phyloP scores from a whole-genome alignment of 129 eudicot species.

The Flaveria trinervia region DNA sequence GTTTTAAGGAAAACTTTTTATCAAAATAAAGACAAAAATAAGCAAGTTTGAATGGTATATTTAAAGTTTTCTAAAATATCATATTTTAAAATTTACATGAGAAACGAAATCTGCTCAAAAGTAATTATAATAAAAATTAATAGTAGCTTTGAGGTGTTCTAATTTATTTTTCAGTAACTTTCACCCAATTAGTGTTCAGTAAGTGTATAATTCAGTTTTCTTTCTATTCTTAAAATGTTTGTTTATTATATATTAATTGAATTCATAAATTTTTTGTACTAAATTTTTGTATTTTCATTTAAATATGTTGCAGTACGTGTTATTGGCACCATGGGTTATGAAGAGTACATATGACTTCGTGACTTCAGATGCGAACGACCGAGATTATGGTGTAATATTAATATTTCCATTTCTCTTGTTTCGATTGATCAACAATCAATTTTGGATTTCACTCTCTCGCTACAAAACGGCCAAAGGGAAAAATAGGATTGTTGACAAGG shows the following conservation, averaged over 20 bases:
- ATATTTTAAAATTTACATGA: too few relatives aligned
- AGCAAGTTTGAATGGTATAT: too few relatives aligned
- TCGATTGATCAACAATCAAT: slow-evolving; percentile 57
- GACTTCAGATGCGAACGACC: slow-evolving; percentile 29
- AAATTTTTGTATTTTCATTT: background rate
- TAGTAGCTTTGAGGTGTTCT: background rate
- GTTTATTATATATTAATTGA: background rate
- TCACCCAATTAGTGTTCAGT: too few relatives aligned
- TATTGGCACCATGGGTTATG: slow-evolving; percentile 56
- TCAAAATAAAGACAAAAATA: too few relatives aligned
- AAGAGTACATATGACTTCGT: slow-evolving; percentile 40
- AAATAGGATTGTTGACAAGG: slow-evolving; percentile 56
- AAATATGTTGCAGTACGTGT: slow-evolving; percentile 38
- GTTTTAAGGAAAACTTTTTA: too few relatives aligned
- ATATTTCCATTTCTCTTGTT: slow-evolving; percentile 46
- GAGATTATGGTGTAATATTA: slow-evolving; percentile 26
- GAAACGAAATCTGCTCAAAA: too few relatives aligned
- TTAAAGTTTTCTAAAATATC: too few relatives aligned
- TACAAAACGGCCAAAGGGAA: slow-evolving; percentile 57
- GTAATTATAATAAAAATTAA: too few relatives aligned
- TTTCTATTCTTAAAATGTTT: background rate
- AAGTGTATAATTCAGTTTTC: background rate
- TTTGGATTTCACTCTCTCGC: slow-evolving; percentile 69
- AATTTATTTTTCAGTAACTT: too few relatives aligned
- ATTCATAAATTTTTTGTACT: background rate